phyloP scores from a whole-genome alignment of 768 basidiomycete genomes.

The Albatrellus ellisii region DNA sequence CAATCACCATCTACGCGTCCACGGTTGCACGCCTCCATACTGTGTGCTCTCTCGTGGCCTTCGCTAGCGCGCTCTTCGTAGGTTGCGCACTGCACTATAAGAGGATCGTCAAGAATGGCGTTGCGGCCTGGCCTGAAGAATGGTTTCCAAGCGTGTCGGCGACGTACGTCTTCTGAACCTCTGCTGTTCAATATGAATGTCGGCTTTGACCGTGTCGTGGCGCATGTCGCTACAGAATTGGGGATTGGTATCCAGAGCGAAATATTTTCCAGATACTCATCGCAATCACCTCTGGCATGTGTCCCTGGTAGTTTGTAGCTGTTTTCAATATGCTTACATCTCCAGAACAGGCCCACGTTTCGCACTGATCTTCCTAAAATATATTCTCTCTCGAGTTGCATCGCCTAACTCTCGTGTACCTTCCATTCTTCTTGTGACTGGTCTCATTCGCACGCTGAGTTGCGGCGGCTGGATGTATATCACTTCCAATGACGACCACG shows the following conservation, averaged over 20 bases:
- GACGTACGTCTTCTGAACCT: conserved; percentile 35
- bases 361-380: conserved; percentile 48
- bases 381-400: conserved; percentile 36
- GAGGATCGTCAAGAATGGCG: conserved; percentile 75
- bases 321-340: not conserved
- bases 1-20: conserved; percentile 30
- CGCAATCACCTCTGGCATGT: conserved; percentile 63
- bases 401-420: conserved; percentile 27
- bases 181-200: not conserved
- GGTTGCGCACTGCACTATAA: conserved; percentile 65
- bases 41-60: conserved; percentile 49
- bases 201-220: not conserved
- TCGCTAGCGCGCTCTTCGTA: conserved; percentile 45
- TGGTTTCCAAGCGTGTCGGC: conserved; percentile 89
- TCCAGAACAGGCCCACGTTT: conserved; percentile 44
- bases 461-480: conserved; percentile 93
- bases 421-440: conserved; percentile 40
- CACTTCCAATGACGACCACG: conserved; percentile 75
- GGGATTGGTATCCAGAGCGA: conserved; percentile 84
- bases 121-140: conserved; percentile 75
- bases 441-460: conserved; percentile 59
- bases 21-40: conserved; percentile 53
- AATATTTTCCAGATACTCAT: conserved; percentile 82
- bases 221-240: conserved; percentile 39
- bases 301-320: not conserved